Base-by-base conservation (phyloP, 768 basidiomycete genomes). In the Trichaptum fuscoviolaceum region DNA sequence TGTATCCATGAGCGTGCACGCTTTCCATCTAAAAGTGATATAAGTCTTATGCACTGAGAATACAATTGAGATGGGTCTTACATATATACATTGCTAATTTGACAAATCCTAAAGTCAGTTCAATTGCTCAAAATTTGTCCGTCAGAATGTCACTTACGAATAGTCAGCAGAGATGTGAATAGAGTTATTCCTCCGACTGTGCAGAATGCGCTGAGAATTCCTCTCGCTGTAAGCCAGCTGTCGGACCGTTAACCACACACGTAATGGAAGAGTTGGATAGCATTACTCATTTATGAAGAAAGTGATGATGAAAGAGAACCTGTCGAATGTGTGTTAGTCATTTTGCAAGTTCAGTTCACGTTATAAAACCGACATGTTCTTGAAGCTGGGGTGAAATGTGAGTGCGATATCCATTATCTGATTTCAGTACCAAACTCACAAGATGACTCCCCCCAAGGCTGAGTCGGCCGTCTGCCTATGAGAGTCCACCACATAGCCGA, bases 401-500 rank as follows among this genome's bases (percentile, higher is more conserved):
- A 52, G 42, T 52, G 20, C 12, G 20, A 52, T 3, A 12, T 52
- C 10, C 42, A 3, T 52, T 52, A 15, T 3, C 3, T 52, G 12
- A 12, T 52, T 5, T 6, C 15, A 52, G 30, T 8, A 30, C 30
- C 4, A 12, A 6, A 20, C 42, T 52, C 10, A 52, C 42, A 52
- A 52, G 42, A 52, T 52, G 20, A 52, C 42, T 15, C 68, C 72
- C 1, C 69, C 71, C 18, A 72, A 63, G 1, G 72, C 72, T 8
- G 69, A 65, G 23, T 70, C 68, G 5, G 68, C 67, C 1, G 63
- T 64, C 35, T 64, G 42, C 17, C 70, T 64, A 36, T 72, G 70
- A 52, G 65, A 68, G 42, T 73, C 72, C 15, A 73, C 71, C 17
- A 73, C 66, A 63, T 73, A 72, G 1, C 63, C 62, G n/a, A 71